phyloP scores from a whole-genome alignment of 768 basidiomycete genomes.

The Rhodotorula kratochvilovae region DNA sequence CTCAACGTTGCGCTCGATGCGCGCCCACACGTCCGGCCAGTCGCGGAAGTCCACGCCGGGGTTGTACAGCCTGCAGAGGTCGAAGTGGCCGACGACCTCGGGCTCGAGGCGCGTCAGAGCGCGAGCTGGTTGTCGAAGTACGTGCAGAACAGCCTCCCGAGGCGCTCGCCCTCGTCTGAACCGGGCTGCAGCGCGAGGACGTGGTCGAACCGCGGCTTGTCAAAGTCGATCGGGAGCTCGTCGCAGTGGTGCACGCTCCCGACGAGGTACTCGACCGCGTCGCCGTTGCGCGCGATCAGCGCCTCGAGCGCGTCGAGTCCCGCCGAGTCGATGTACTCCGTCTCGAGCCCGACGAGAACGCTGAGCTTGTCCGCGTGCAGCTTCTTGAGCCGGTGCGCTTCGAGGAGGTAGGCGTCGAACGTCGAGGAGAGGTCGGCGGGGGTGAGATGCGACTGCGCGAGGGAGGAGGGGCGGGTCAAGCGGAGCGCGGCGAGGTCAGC shows the following conservation, averaged over 20 bases:
- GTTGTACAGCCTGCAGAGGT: slow-evolving; percentile 80
- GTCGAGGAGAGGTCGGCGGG: slow-evolving; percentile 57
- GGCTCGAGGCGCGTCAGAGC: slow-evolving; percentile 69
- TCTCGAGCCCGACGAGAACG: slow-evolving; percentile 84
- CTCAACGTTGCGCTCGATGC: slow-evolving; percentile 68
- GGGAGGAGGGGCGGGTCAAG: not conserved
- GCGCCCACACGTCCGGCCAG: slow-evolving; percentile 60
- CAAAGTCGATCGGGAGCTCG: slow-evolving; percentile 86
- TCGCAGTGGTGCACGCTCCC: slow-evolving; percentile 91
- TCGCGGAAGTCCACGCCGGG: slow-evolving; percentile 50
- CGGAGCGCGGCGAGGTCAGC: not conserved
- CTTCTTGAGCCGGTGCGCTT: slow-evolving; percentile 71
- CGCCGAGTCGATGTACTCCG: slow-evolving; percentile 70
- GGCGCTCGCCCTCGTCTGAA: slow-evolving; percentile 21
- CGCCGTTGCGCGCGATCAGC: slow-evolving; percentile 55
- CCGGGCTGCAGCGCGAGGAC: slow-evolving; percentile 54
- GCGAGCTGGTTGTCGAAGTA: slow-evolving; percentile 85
- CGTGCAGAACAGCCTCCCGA: slow-evolving; percentile 46
- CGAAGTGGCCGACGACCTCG: slow-evolving; percentile 87
- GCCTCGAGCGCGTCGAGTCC: slow-evolving; percentile 61
- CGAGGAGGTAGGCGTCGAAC: slow-evolving; percentile 68
- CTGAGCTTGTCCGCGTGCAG: slow-evolving; percentile 62
- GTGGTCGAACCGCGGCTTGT: slow-evolving; percentile 62
- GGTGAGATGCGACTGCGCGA: slow-evolving; percentile 56
- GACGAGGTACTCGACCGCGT: slow-evolving; percentile 76